Conservation (phyloP, 2,329 filamentous ascomycete genomes). For the Aspergillus ruber region DNA sequence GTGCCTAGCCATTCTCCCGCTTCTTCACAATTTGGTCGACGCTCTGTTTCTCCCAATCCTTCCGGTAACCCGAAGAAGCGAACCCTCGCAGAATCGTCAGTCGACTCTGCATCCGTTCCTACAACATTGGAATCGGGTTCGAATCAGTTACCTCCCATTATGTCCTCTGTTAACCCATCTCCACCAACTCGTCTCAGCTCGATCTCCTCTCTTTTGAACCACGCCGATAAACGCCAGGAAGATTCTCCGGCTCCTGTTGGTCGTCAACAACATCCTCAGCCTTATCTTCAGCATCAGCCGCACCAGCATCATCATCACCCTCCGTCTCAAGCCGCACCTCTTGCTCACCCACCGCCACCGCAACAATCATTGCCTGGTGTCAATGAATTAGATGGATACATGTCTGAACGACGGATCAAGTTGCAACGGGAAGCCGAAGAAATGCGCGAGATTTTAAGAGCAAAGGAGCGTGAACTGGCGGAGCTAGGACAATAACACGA, state of each 20-base stretch:
- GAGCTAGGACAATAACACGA: slow-evolving; percentile 32
- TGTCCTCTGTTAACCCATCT: slow-evolving; percentile 26
- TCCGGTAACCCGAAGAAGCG: slow-evolving; percentile 29
- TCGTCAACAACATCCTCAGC: slow-evolving; percentile 25
- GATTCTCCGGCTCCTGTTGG: slow-evolving; percentile 29
- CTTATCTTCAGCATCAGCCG: slow-evolving; percentile 12
- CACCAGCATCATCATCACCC: slow-evolving; percentile 17
- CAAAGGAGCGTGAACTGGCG: slow-evolving; percentile 68
- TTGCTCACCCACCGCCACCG: slow-evolving; percentile 13
- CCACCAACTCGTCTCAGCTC: slow-evolving; percentile 61
- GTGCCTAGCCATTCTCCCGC: slow-evolving; percentile 19
- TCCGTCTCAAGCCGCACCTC: slow-evolving; percentile 13
- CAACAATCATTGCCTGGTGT: slow-evolving; percentile 26
- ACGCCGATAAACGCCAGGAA: slow-evolving; percentile 40
- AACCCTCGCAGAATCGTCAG: slow-evolving; percentile 25
- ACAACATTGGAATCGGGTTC: slow-evolving; percentile 28
- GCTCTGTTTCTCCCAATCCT: slow-evolving; percentile 27
- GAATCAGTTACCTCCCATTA: slow-evolving; percentile 35
- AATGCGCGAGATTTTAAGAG: slow-evolving; percentile 66
- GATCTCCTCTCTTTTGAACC: slow-evolving; percentile 70
- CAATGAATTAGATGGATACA: slow-evolving; percentile 47
- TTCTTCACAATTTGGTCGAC: slow-evolving; percentile 22
- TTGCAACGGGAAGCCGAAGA: slow-evolving; percentile 67
- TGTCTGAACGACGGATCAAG: slow-evolving; percentile 57
- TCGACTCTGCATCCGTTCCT: slow-evolving; percentile 22